Evolutionary conservation across 352 stramenopile genomes (phyloP).

Genomic region (Pythium rhizo-oryzae): DNA sequence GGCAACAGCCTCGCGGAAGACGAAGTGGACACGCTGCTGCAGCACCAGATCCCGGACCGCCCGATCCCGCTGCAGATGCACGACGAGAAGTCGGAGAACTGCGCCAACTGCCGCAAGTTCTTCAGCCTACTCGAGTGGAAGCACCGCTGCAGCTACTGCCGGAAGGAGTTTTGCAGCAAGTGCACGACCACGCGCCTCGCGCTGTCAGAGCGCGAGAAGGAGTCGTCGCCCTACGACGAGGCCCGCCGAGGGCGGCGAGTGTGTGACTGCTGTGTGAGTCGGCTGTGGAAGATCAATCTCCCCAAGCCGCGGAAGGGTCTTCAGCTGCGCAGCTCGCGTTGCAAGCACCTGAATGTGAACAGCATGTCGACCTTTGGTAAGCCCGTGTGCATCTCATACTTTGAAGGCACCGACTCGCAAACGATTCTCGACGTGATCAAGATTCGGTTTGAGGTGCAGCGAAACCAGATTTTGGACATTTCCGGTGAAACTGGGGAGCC

Average conservation of each 20-base stretch:
- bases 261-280: constrained; percentile 75
- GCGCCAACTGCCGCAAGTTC: constrained; percentile 69
- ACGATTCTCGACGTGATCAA: constrained; percentile 78
- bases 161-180: constrained; percentile 82
- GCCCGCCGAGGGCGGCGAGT: constrained; percentile 62
- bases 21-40: constrained; percentile 73
- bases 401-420: constrained; percentile 74
- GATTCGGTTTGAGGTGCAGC: constrained; percentile 75
- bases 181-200: constrained; percentile 78
- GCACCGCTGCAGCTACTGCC: constrained; percentile 82
- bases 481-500: constrained; percentile 71
- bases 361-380: constrained; percentile 79
- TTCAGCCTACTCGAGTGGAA: constrained; percentile 87
- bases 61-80: constrained; percentile 69
- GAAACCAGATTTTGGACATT: constrained; percentile 81
- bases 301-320: constrained; percentile 67
- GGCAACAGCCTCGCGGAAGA: constrained; percentile 72
- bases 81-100: constrained; percentile 66
- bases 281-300: constrained; percentile 82
- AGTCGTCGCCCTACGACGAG: constrained; percentile 43
- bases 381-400: constrained; percentile 80
- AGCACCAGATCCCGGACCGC: constrained; percentile 74
- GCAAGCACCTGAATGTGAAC: constrained; percentile 79
- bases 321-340: constrained; percentile 41
- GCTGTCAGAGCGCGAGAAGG: constrained; percentile 61